These are phyloP conservation scores for Hypoxylon sp. DNA, from an alignment of 2,329 filamentous ascomycete species.

Conservation along the genomic window DNA sequence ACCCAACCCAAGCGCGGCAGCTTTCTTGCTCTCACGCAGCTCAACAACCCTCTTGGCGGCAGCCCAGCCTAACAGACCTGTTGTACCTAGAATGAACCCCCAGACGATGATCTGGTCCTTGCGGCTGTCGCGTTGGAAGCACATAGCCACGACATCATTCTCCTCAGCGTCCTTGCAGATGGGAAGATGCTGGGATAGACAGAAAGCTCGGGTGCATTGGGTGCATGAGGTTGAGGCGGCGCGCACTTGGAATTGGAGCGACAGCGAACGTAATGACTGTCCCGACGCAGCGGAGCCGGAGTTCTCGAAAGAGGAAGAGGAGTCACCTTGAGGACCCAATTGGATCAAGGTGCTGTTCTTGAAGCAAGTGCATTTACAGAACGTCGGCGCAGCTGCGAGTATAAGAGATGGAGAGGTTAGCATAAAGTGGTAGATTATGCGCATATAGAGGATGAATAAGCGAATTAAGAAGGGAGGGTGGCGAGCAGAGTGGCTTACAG, in stretches of 20 bases:
- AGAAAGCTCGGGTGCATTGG: constrained; percentile 76
- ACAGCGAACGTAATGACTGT: constrained; percentile 48
- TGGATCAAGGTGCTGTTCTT: constrained; percentile 78
- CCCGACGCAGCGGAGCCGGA: constrained; percentile 45
- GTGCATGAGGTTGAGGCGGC: constrained; percentile 66
- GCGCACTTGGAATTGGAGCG: constrained; percentile 47
- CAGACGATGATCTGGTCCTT: constrained; percentile 78
- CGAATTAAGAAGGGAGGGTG: background rate
- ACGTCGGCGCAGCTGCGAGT: constrained; percentile 70
- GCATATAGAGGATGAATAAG: background rate
- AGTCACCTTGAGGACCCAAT: constrained; percentile 64
- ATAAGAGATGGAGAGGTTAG: background rate
- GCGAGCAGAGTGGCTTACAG: constrained; percentile 56
- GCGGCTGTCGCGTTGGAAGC: constrained; percentile 77
- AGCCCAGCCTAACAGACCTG: constrained; percentile 73
- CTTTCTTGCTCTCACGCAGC: constrained; percentile 54
- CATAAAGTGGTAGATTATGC: background rate
- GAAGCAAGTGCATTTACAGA: constrained; percentile 80
- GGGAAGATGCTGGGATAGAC: constrained; percentile 70
- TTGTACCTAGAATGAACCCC: constrained; percentile 72
- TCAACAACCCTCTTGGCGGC: constrained; percentile 66
- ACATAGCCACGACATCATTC: constrained; percentile 73
- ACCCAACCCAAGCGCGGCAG: constrained; percentile 28
- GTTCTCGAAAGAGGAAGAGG: constrained; percentile 47
- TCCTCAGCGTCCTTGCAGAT: constrained; percentile 75